Conservation (phyloP, 73 alveolate genomes). For the Tetrahymena borealis region DNA sequence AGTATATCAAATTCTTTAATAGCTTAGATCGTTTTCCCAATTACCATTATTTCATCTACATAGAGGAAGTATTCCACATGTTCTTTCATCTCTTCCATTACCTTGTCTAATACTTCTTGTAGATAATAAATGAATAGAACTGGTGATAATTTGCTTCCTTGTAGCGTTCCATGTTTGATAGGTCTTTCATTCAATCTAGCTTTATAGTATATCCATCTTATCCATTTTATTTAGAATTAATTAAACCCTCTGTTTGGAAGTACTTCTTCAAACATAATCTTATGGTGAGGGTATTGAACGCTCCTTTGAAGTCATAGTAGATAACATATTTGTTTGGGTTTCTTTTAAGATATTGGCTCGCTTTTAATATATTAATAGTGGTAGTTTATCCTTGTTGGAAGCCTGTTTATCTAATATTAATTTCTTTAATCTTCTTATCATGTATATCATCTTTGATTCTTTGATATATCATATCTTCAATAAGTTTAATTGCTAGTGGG, state of each 20-base stretch:
- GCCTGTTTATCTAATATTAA: neutral
- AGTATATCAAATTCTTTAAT: no score
- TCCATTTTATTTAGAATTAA: no score
- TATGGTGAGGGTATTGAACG: neutral
- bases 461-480: neutral
- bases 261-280: neutral
- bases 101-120: neutral
- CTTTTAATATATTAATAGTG: no score
- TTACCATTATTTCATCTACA: neutral
- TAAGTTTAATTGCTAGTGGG: neutral
- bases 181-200: neutral
- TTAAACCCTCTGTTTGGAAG: neutral
- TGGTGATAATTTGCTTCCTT: neutral
- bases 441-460: neutral
- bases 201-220: neutral
- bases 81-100: neutral
- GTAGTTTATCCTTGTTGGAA: neutral
- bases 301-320: neutral
- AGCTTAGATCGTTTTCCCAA: neutral
- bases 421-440: neutral
- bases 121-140: neutral
- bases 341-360: neutral
- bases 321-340: neutral
- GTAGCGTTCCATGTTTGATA: neutral
- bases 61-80: neutral